Evolutionary conservation across 2,329 filamentous ascomycete genomes (phyloP).

Genomic region (Xylaria sp.): DNA sequence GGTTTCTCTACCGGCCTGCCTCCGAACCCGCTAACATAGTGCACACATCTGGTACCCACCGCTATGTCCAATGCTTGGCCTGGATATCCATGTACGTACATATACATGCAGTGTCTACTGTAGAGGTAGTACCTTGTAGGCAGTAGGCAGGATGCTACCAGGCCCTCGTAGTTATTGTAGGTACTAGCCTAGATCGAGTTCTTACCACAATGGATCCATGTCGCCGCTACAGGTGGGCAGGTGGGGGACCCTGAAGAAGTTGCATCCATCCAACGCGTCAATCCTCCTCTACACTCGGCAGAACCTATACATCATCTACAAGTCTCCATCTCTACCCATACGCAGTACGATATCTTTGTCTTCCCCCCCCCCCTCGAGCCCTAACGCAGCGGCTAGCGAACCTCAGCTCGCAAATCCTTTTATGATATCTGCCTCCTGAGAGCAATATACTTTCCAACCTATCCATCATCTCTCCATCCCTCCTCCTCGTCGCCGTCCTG

Average conservation of each 20-base stretch:
- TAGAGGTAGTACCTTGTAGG: no score
- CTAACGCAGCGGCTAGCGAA: neutral
- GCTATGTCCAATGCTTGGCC: no score
- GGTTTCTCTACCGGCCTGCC: neutral
- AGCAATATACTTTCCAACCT: neutral
- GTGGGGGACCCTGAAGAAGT: neutral
- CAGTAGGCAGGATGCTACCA: no score
- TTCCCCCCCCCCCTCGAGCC: neutral
- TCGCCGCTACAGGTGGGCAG: no score
- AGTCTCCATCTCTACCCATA: neutral
- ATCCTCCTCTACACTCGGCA: conserved; percentile 17
- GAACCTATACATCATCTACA: conserved; percentile 8
- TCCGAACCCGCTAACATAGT: no score
- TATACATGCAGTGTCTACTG: no score
- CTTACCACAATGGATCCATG: no score
- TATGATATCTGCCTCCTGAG: neutral
- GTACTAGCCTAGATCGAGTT: neutral
- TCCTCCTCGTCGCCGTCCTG: conserved; percentile 8
- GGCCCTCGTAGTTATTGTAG: no score
- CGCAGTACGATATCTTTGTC: neutral
- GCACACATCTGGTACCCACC: no score
- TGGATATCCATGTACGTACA: no score
- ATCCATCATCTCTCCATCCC: neutral
- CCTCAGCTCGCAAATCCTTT: no score
- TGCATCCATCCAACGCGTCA: conserved; percentile 18